Conservation (phyloP, 2,329 filamentous ascomycete species). For the Sarocladium kiliense region DNA sequence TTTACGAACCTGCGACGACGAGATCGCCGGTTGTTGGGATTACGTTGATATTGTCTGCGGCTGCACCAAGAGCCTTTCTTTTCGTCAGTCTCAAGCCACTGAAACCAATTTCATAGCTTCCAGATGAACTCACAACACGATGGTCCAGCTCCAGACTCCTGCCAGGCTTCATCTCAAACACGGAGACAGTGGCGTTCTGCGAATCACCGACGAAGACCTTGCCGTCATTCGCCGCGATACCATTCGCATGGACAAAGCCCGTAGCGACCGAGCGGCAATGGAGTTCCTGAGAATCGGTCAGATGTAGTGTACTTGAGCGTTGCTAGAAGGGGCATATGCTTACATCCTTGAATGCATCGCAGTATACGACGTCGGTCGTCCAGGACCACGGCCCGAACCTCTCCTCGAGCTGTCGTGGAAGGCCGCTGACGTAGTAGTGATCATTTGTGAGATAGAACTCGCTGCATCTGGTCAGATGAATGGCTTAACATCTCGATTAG, state of each 20-base stretch:
- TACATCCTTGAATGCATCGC: not conserved
- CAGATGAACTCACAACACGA: slow-evolving; percentile 1
- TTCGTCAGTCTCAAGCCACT: too few species aligned
- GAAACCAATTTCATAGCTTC: too few species aligned
- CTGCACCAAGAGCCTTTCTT: not conserved
- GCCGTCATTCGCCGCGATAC: not conserved
- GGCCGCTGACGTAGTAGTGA: not conserved
- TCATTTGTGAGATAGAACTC: slow-evolving; percentile 7
- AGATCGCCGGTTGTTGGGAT: slow-evolving; percentile 2
- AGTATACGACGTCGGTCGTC: slow-evolving; percentile 2
- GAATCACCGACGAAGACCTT: slow-evolving; percentile 4
- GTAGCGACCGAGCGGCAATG: not conserved
- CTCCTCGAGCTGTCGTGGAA: not conserved
- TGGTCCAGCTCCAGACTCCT: not conserved
- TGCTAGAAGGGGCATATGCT: too few species aligned
- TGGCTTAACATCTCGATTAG: too few species aligned
- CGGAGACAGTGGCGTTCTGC: not conserved
- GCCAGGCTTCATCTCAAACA: not conserved
- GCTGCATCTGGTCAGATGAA: not conserved
- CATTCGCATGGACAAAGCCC: not conserved
- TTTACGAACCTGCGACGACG: not conserved
- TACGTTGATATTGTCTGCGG: slow-evolving; percentile 7
- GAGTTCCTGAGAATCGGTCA: not conserved
- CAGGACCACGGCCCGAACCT: slow-evolving; percentile 2
- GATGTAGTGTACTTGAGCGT: too few species aligned